Base-by-base conservation (phyloP, 352 stramenopile genomes). In the Globisporangium sylvaticum region DNA sequence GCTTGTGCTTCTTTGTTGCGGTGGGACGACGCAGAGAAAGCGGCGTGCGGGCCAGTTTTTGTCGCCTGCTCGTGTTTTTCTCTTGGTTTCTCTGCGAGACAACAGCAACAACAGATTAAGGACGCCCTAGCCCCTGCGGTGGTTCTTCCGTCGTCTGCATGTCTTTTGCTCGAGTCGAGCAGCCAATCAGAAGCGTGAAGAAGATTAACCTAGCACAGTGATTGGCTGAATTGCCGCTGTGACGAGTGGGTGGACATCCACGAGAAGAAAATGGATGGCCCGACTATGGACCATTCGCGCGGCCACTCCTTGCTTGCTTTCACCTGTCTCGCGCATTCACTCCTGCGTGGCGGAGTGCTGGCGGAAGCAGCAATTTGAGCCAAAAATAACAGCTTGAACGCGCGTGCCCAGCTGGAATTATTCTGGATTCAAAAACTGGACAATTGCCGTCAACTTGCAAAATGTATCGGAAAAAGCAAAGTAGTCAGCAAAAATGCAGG, bases 11-110 rank as follows among this genome's bases (percentile, higher is more conserved):
- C 53, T 59, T 59, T 59, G 53, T 29, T 37, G 55, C 32, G 55
- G 55, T 61, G 55, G 55, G 55, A 61, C 55, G 55, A 50, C 32
- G 56, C 29, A 22, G 22, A 22, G 42, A 50, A 50, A 50, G 42
- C 24, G 42, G 6, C 42, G 24, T 37, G 42, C 37, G 14, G 37
- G 6, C 18, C 42, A 22, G 42, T 50, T 50, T 22, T 22, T 50
- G 42, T 50, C 18, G 42, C 42, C 37, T 50, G 18, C n/a, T 50
- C 22, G 39, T 24, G 32, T 34, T 52, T 62, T 24, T 24, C 8
- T 24, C 56, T 24, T 31, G 56, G 48, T 62, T 52, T 42, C 18
- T 50, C 12, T 50, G 6, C 42, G 42, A 50, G 6, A 50, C 39
- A 46, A 46, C 42, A 12, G 42, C 42, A 50, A 24, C 42, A 50